A percentile compares a stretch with the other conserved stretches of the same genome.
These are phyloP conservation scores for Cystobasidium ongulense DNA, from an alignment of 768 basidiomycete genomes.

Conservation along the genomic window DNA sequence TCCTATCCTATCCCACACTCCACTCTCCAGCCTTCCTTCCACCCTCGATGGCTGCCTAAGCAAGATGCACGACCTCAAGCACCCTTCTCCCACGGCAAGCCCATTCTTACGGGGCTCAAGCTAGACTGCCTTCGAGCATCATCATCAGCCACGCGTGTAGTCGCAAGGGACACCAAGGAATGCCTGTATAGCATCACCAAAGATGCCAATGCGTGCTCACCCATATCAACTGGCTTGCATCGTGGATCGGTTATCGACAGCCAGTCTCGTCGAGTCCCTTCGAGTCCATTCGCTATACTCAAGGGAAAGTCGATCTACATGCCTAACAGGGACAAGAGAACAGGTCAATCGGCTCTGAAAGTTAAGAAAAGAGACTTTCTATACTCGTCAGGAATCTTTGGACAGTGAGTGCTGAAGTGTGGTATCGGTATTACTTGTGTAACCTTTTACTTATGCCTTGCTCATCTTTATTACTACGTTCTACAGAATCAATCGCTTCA, in stretches of 20 bases:
- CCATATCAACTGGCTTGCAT: not conserved
- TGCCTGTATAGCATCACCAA: not conserved
- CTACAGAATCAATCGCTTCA: not conserved
- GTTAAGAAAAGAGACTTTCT: not conserved
- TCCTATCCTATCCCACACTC: no score
- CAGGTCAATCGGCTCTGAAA: not conserved
- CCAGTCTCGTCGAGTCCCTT: not conserved
- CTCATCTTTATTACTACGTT: no score
- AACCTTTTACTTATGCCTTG: no score
- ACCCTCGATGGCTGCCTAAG: not conserved
- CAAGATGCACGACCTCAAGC: not conserved
- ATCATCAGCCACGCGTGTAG: not conserved
- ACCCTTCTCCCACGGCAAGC: not conserved
- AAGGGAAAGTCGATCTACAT: not conserved
- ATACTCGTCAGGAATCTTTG: not conserved
- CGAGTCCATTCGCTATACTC: not conserved
- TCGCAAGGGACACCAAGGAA: not conserved
- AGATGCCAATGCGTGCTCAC: not conserved
- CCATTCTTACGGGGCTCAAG: not conserved
- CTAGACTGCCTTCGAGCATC: not conserved
- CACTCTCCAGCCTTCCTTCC: not conserved
- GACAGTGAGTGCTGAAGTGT: not conserved
- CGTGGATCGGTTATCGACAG: not conserved
- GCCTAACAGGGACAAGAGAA: not conserved
- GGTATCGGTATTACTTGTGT: no score